Evolutionary conservation across 768 basidiomycete species (phyloP), one percentile per base, ranked within the genome.

Genomic region (Daedalea quercina): DNA sequence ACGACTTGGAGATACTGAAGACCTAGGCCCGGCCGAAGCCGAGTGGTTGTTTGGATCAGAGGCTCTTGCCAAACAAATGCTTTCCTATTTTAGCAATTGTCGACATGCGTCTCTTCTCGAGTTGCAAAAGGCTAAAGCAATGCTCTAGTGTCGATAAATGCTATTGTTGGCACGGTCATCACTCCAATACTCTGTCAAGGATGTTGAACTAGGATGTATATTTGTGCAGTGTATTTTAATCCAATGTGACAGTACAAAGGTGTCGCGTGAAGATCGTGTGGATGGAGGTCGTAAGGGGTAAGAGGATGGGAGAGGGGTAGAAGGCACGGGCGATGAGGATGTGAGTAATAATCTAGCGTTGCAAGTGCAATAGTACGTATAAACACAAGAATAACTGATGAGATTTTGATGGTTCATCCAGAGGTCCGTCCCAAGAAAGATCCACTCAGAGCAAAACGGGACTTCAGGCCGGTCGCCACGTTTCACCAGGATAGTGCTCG

Each of bases 311-410:
- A 17, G 13, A 19, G 20, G n/a, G n/a, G 43, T 9, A 9, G 43
- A 44, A 44, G 12, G 43, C 9, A 20, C 9, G 9, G n/a, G 44
- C 3, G 13, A n/a, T 15, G 44, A 23, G 8, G 44, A 24, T 45
- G n/a, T 23, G 24, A 15, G 44, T 8, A 42, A n/a, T n/a, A 24
- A 45, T 15, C 20, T 20, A 17, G 25, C n/a, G 25, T n/a, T n/a
- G 46, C 46, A 47, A n/a, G 22, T 11, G 17, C 19, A 50, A 41
- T 50, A 50, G 48, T 50, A 50, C 33, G 33, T 50, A 50, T 50
- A 50, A 50, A 50, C 48, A 50, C 46, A 34, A n/a, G 46, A 47
- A 47, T 47, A 47, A 47, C 28, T 47, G 25, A 47, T 13, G 22
- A 28, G 24, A 47, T 42, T 19, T 47, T 28, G 24, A 24, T 28